Evolutionary conservation across 2,329 filamentous ascomycete genomes (phyloP), one percentile per base, ranked within the genome.

Genomic region (Botryotinia narcissicola): DNA sequence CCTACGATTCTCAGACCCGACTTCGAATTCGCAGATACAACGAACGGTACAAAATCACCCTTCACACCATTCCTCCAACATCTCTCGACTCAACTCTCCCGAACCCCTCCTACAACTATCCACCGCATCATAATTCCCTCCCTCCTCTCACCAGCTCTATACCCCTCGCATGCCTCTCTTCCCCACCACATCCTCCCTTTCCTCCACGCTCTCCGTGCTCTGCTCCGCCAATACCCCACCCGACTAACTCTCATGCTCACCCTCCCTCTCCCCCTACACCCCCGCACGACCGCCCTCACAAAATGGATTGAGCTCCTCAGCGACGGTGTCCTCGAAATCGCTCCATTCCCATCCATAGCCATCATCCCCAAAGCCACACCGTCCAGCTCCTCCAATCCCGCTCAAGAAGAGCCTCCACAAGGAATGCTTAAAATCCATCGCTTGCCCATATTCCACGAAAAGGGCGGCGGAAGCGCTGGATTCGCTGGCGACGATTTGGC

Each of bases 41-140:
- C 75, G 12, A 79, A 81, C 48, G 75, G 77, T 16, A 73, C 75
- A n/a, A 79, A 81, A 7, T 88, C 89, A 0, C 86, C 89, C 0
- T 92, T 97, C 78, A 84, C 86, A 32, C 80, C 85, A 0, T 92
- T 97, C 72, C 83, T 97, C 62, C 82, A 84, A 51, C 85, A 88
- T 35, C 81, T 94, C 44, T 84, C 84, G 62, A 83, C 85, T 2
- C 88, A 85, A 74, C 85, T 93, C 74, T 84, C 84, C 57, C 86
- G 84, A 73, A 90, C 67, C n/a, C 37, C 87, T 40, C 83, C 89
- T 1, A 84, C 89, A 1, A 86, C 86, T 14, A 88, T 96, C 44
- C 95, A 98, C 81, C 90, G 96, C 64, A 85, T 98, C 54, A 85
- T 98, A 63, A 86, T 98, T n/a, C 95, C 96, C 0, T 91, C 88